A percentile compares a stretch with the other conserved stretches of the same genome.
These are phyloP conservation scores for Gnomoniopsis smithogilvyi DNA, from an alignment of 2,329 filamentous ascomycete species.

Conservation along the genomic window DNA sequence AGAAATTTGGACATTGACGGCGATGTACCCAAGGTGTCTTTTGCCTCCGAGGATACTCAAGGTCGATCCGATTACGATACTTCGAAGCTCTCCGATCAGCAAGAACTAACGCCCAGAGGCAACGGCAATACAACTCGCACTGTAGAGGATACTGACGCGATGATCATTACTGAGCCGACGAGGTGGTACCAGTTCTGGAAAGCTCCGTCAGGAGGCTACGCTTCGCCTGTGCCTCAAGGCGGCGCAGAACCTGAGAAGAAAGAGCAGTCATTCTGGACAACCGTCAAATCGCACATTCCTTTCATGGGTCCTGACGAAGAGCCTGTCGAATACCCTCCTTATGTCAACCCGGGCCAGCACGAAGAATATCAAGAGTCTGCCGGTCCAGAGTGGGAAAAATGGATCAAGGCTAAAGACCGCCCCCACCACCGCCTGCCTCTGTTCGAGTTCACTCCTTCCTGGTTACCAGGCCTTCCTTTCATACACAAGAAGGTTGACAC, in stretches of 20 bases:
- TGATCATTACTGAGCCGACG: constrained; percentile 42
- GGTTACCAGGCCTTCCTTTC: constrained; percentile 75
- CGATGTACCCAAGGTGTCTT: constrained; percentile 31
- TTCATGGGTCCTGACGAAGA: constrained; percentile 45
- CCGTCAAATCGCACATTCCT: constrained; percentile 46
- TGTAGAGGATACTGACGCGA: constrained; percentile 44
- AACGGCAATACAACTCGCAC: constrained; percentile 53
- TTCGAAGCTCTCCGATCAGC: constrained; percentile 38
- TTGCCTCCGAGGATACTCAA: constrained; percentile 30
- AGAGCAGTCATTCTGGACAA: constrained; percentile 44
- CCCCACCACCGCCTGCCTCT: constrained; percentile 76
- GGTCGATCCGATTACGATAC: constrained; percentile 34
- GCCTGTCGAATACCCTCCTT: constrained; percentile 55
- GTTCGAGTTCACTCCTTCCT: constrained; percentile 53
- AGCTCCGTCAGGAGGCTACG: constrained; percentile 57
- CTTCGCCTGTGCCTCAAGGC: constrained; percentile 59
- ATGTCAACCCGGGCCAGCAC: constrained; percentile 58
- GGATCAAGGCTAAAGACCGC: constrained; percentile 75
- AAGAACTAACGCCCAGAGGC: constrained; percentile 29
- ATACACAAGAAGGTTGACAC: constrained; percentile 90
- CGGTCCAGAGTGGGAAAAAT: constrained; percentile 75
- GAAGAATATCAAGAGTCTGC: constrained; percentile 53
- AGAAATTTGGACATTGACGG: constrained; percentile 26
- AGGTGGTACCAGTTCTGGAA: constrained; percentile 66
- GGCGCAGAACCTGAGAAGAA: constrained; percentile 39